Conservation (phyloP, 2,329 filamentous ascomycete genomes). For the Emergomyces pasteurianus region DNA sequence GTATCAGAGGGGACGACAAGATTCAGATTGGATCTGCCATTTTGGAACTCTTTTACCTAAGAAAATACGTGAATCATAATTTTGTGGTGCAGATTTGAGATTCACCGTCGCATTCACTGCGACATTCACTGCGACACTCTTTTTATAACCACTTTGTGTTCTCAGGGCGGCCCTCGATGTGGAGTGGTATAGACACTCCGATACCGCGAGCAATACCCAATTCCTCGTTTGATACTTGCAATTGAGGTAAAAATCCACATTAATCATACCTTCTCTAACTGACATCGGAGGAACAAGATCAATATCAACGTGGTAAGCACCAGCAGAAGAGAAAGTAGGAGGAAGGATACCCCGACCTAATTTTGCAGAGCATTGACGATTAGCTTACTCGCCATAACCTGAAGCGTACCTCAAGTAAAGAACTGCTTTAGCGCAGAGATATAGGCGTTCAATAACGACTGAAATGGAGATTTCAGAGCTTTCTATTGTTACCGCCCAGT, state of each 20-base stretch:
- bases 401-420: not conserved
- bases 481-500: not conserved
- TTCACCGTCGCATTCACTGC: not conserved
- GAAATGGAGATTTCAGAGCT: not conserved
- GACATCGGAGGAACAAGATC: not conserved
- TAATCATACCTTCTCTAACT: not conserved
- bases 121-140: not conserved
- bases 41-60: not conserved
- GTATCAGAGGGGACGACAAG: not conserved
- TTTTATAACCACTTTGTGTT: not conserved
- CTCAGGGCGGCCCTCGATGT: not conserved
- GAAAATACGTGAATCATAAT: not conserved
- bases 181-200: not conserved
- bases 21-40: not conserved
- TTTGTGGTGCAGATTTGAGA: not conserved
- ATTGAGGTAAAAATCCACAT: not conserved
- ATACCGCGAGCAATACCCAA: not conserved
- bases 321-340: not conserved
- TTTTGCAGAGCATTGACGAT: slow-evolving; percentile 2
- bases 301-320: slow-evolving; percentile 1
- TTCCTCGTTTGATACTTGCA: not conserved
- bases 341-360: not conserved
- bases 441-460: not conserved
- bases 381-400: not conserved
- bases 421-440: slow-evolving; percentile 1